Evolutionary conservation across 257 asterid species (phyloP), one percentile per base, ranked within the genome.

Genomic region (Solanum dulcamara): DNA sequence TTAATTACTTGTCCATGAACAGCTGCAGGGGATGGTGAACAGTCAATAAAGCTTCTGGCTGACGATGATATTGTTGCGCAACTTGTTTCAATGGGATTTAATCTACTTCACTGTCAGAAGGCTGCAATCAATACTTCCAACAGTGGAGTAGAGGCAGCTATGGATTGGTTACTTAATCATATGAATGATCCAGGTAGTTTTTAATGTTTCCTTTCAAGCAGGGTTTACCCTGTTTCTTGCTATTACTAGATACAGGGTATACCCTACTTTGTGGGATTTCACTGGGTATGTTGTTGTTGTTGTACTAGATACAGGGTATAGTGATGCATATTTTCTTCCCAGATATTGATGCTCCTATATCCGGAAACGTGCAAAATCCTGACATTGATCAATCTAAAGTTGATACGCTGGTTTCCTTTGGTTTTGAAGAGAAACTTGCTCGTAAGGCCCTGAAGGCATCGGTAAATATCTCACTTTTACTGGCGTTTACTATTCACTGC

Each of bases 41-140:
- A 84, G 55, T 57, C 84, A 86, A 66, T 86, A 33, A 87, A 84
- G 67, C 84, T 75, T 84, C 50, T 70, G 50, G 92, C 98, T 44
- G 90, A 92, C 32, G 97, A 95, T 66, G 92, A 88, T 66, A 95
- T 96, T 44, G 98, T 96, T 88, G 8, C 88, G 81, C 98, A 96
- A 89, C 99, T 95, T 83, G 89, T 88, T 64, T 90, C 97, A 4
- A 94, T 95, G 99, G 99, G 99, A 81, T 96, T 96, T 86, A 91
- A 86, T 60, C 32, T 89, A 86, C 97, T 93, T 85, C 98, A 92
- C 38, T 96, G 99, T 88, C 95, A 93, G 85, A 96, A 96, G 88
- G 98, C 99, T 88, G 97, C 97, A 20, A 93, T 96, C 72, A 96
- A 87, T 85, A 96, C 99, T 50, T 86, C 88, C 83, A 96, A 95